Percentiles rank a stretch among this genome's conserved stretches.
Conservation (phyloP, 495 filamentous ascomycete species). For the Penicillium crystallinum region DNA sequence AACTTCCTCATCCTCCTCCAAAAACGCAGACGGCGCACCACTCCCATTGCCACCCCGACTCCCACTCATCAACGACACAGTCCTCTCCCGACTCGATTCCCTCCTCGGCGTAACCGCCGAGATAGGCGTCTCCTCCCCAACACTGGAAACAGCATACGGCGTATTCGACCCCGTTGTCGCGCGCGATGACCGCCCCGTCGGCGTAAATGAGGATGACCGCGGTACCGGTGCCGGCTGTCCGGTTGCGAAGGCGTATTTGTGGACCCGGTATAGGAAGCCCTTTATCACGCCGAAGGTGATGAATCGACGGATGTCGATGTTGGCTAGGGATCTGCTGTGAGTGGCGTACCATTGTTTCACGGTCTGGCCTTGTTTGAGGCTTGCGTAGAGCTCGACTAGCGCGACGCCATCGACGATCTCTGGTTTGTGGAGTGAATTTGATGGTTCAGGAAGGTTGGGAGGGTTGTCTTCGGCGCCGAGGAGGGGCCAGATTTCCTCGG, state of each 20-base stretch:
- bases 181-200: slow-evolving; percentile 31
- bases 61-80: slow-evolving; percentile 29
- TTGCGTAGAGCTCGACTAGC: slow-evolving; percentile 64
- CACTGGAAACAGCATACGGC: slow-evolving; percentile 34
- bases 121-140: slow-evolving; percentile 26
- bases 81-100: slow-evolving; percentile 18
- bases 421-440: background rate
- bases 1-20: slow-evolving; percentile 34
- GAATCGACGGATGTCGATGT: slow-evolving; percentile 82
- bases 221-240: slow-evolving; percentile 30
- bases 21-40: slow-evolving; percentile 13
- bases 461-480: slow-evolving; percentile 22
- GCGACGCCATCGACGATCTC: slow-evolving; percentile 35
- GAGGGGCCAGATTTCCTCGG: slow-evolving; percentile 45
- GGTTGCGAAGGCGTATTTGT: slow-evolving; percentile 76
- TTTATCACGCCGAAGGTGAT: slow-evolving; percentile 96
- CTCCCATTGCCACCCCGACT: slow-evolving; percentile 19
- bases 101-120: slow-evolving; percentile 11
- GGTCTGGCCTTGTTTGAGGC: slow-evolving; percentile 68
- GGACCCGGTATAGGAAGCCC: slow-evolving; percentile 87
- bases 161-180: slow-evolving; percentile 35
- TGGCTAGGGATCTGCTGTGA: slow-evolving; percentile 59
- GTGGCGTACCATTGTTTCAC: slow-evolving; percentile 76
- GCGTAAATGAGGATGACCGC: slow-evolving; percentile 21
- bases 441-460: background rate